A percentile compares a stretch with the other conserved stretches of the same genome.
These are phyloP conservation scores for Backusella sp. DNA, from an alignment of 192 early-diverging fungal genomes.

Conservation along the genomic window DNA sequence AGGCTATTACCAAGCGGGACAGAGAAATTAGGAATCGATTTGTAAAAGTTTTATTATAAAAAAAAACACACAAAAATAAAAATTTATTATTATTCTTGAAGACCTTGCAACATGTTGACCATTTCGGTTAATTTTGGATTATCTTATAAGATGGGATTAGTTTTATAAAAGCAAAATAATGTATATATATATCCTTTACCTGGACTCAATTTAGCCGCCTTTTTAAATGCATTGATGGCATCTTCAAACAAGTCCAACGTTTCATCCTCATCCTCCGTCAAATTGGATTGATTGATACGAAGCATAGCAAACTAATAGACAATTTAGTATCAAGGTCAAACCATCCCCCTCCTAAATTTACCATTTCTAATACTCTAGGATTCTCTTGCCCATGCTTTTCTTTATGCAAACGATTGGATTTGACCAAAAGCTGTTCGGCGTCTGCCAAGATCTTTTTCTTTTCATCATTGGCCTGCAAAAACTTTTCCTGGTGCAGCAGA, in stretches of 20 bases:
- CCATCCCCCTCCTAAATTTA: too few relatives aligned
- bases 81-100: neutral
- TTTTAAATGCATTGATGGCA: slow-evolving; percentile 27
- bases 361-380: slow-evolving; percentile 18
- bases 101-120: neutral
- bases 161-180: neutral
- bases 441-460: neutral
- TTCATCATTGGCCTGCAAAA: neutral
- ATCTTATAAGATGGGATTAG: neutral
- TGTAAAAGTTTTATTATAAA: neutral
- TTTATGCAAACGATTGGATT: neutral
- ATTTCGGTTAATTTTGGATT: neutral
- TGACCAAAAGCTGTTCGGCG: neutral
- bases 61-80: neutral
- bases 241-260: slow-evolving; percentile 28
- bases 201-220: slow-evolving; percentile 23
- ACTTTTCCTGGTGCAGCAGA: slow-evolving; percentile 23
- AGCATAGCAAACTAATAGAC: slow-evolving; percentile 27
- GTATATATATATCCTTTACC: neutral
- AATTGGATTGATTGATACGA: slow-evolving; percentile 21
- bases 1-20: neutral
- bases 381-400: neutral
- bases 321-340: too few relatives aligned
- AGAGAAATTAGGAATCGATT: neutral
- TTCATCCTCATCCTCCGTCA: slow-evolving; percentile 27